Evolutionary conservation across 371 early-diverging fungal species (phyloP), one percentile per base, ranked within the genome.

Genomic region (Cokeromyces recurvatus): DNA sequence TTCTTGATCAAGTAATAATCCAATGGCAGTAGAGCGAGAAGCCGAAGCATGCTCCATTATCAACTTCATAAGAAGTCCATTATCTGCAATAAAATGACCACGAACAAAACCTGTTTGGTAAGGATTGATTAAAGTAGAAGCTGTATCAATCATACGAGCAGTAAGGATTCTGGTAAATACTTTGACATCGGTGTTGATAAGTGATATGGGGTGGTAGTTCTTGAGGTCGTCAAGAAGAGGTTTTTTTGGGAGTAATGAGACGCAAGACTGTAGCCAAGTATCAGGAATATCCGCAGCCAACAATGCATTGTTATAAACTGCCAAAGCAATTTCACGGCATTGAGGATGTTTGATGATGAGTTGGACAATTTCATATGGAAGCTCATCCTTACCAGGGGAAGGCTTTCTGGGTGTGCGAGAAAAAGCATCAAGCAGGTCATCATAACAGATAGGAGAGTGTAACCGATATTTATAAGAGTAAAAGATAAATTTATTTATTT

Each of bases 151-250:
- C 4, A 59, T 37, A 0, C 53, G 46, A 6, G 23, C 22, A 1
- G 46, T 49, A 23, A 66, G 31, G 6, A 59, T 27, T 1, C 55
- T 44, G 2, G 54, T 60, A 36, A 59, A 62, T 0, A 67, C 15
- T 24, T 62, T 67, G n/a, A 46, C 57, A 29, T 62, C 67, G 1
- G 50, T 37, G 32, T 62, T 62, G 6, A 62, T 62, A 10, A 61
- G 51, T 0, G 58, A 55, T 0, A 67, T 55, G 6, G 63, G 63
- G 1, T 61, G 34, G 53, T 57, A 62, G 41, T 62, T 67, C 0
- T 23, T 15, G 1, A 67, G 27, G 10, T 38, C 36, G 8, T 14
- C 25, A 0, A 55, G 15, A 10, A 57, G 56, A 2, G 55, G 58
- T 21, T 57, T 55, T 39, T 67, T 67, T 29, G 48, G 53, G 1